A percentile compares a stretch with the other conserved stretches of the same genome.
Evolutionary conservation across 768 basidiomycete genomes (phyloP).

Genomic region (Tricholomella constricta): DNA sequence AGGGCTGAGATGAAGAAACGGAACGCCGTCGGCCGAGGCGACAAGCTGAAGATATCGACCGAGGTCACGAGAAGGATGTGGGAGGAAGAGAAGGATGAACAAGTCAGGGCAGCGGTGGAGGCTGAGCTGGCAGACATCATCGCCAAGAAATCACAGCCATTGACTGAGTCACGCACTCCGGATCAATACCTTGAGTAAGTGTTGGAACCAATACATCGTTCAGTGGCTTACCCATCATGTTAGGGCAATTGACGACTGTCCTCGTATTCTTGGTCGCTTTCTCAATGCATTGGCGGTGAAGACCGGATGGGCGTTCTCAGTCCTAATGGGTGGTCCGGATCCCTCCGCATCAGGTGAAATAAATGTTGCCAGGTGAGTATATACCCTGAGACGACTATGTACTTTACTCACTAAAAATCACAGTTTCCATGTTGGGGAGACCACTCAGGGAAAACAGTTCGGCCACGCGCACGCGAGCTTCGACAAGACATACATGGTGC

Average conservation of each 20-base stretch:
- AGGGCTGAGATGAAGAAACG: background rate
- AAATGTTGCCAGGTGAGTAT: conserved; percentile 8
- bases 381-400: background rate
- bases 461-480: background rate
- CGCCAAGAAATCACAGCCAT: background rate
- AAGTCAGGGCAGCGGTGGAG: background rate
- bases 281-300: background rate
- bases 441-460: background rate
- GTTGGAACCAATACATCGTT: background rate
- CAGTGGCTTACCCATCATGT: background rate
- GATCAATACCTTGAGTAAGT: conserved; percentile 1
- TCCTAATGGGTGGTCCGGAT: conserved; percentile 11
- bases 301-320: conserved; percentile 6
- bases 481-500: background rate
- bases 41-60: background rate
- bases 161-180: background rate
- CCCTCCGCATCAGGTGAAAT: background rate
- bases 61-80: background rate
- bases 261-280: background rate
- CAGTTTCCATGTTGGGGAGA: conserved; percentile 9
- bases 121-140: background rate
- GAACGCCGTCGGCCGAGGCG: background rate
- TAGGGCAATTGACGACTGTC: background rate
- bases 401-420: background rate
- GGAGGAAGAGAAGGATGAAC: background rate